A percentile compares a stretch with the other conserved stretches of the same genome.
These are phyloP conservation scores for Chytriomyces sp. DNA, from an alignment of 192 early-diverging fungal genomes.

Conservation along the genomic window DNA sequence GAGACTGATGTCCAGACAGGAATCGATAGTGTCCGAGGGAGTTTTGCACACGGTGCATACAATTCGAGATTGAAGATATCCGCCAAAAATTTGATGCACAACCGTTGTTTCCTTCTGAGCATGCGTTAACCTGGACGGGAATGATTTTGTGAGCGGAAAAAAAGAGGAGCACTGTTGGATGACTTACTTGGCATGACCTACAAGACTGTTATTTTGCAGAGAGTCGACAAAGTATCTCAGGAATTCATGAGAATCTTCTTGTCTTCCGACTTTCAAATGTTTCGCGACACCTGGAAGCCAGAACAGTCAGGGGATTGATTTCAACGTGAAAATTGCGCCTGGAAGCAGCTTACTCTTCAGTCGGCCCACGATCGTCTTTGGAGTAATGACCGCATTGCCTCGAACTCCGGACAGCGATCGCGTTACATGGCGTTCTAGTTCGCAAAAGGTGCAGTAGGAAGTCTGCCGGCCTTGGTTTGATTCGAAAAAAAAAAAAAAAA, in stretches of 20 bases:
- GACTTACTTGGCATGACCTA: constrained; percentile 57
- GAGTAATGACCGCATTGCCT: constrained; percentile 56
- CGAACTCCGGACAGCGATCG: constrained; percentile 53
- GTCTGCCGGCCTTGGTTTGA: constrained; percentile 51
- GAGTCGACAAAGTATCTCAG: constrained; percentile 71
- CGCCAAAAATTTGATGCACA: constrained; percentile 82
- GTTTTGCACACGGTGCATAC: constrained; percentile 73
- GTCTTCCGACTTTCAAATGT: constrained; percentile 76
- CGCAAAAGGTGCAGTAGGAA: constrained; percentile 77
- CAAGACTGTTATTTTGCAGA: constrained; percentile 67
- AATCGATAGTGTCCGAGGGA: constrained; percentile 78
- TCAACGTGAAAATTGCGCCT: neutral
- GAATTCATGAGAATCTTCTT: constrained; percentile 94
- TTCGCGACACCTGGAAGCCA: constrained; percentile 60
- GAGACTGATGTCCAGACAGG: constrained; percentile 77
- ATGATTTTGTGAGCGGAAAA: neutral
- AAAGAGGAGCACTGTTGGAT: constrained; percentile 51
- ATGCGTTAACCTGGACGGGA: constrained; percentile 46
- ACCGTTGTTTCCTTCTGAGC: constrained; percentile 77
- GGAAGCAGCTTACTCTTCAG: constrained; percentile 56
- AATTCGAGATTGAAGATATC: constrained; percentile 79
- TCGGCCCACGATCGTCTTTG: constrained; percentile 68
- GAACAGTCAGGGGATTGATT: no score
- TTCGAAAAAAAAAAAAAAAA: no score
- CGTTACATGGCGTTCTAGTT: constrained; percentile 69